Conservation (phyloP, 2,329 filamentous ascomycete species). For the Lasiodiplodia theobromae region DNA sequence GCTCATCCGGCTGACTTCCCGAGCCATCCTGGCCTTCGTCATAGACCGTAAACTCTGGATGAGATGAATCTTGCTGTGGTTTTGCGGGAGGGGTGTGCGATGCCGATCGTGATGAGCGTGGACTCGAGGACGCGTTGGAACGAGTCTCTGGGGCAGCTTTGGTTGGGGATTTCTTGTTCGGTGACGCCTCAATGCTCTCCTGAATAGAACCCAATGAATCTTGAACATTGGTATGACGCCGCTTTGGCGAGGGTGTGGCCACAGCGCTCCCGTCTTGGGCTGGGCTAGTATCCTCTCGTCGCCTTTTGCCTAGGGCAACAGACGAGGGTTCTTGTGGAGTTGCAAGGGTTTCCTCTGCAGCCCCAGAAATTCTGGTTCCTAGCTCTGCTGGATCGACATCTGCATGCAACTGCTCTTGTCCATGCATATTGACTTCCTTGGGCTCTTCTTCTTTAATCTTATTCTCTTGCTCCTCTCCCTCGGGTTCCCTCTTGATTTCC, state of each 20-base stretch:
- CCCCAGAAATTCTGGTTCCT: not conserved
- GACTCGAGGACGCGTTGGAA: not conserved
- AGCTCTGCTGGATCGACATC: not conserved
- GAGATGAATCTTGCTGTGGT: not conserved
- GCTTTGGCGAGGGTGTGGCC: not conserved
- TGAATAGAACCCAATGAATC: not conserved
- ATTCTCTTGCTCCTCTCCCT: not conserved
- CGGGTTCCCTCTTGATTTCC: not conserved
- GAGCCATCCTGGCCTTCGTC: slow-evolving; percentile 4
- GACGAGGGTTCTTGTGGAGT: not conserved
- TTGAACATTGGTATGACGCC: not conserved
- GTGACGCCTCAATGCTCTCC: slow-evolving; percentile 21
- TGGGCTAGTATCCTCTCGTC: not conserved
- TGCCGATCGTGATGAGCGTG: not conserved
- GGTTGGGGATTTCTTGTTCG: not conserved
- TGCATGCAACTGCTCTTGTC: not conserved
- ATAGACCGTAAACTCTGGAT: not conserved
- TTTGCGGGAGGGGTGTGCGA: not conserved
- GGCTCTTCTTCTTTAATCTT: not conserved
- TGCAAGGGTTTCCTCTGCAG: not conserved
- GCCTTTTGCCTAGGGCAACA: slow-evolving; percentile 1
- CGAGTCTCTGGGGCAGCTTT: not conserved
- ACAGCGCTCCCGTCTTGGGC: not conserved
- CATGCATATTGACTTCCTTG: not conserved
- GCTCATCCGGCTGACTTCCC: not conserved